Evolutionary conservation across 2,329 filamentous ascomycete genomes (phyloP).

Genomic region (Alternaria sp.): DNA sequence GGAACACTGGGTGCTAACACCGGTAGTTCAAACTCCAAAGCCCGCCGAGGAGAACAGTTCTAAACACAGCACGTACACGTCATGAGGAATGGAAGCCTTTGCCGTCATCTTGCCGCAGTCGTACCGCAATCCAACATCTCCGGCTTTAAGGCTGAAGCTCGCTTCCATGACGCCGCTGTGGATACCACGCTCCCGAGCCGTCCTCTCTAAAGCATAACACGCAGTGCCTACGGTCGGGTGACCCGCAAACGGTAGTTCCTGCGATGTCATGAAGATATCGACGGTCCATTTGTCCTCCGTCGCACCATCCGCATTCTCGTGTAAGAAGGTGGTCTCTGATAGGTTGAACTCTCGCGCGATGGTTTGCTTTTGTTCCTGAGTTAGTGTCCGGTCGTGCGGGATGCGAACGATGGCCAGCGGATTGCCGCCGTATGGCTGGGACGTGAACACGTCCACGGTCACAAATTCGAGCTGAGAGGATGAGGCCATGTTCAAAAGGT

Average conservation of each 20-base stretch:
- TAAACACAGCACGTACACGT: slow-evolving; percentile 61
- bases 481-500: slow-evolving; percentile 22
- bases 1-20: not conserved
- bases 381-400: slow-evolving; percentile 45
- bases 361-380: slow-evolving; percentile 60
- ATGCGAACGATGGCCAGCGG: slow-evolving; percentile 65
- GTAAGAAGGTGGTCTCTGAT: slow-evolving; percentile 65
- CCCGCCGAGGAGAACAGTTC: not conserved
- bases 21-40: not conserved
- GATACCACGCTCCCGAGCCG: slow-evolving; percentile 30
- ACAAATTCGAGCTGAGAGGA: slow-evolving; percentile 42
- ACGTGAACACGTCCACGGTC: slow-evolving; percentile 60
- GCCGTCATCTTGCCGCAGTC: slow-evolving; percentile 56
- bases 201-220: slow-evolving; percentile 54
- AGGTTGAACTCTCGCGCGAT: slow-evolving; percentile 67
- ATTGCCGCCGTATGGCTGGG: slow-evolving; percentile 60
- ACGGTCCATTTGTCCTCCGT: slow-evolving; percentile 52
- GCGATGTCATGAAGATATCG: slow-evolving; percentile 62
- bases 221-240: slow-evolving; percentile 66
- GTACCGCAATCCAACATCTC: slow-evolving; percentile 54
- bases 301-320: slow-evolving; percentile 42
- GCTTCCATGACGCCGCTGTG: slow-evolving; percentile 42
- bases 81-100: slow-evolving; percentile 71
- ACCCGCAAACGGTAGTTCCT: slow-evolving; percentile 65
- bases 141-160: slow-evolving; percentile 55